Evolutionary conservation across 768 basidiomycete genomes (phyloP).

Genomic region (Tulasnella sp.): DNA sequence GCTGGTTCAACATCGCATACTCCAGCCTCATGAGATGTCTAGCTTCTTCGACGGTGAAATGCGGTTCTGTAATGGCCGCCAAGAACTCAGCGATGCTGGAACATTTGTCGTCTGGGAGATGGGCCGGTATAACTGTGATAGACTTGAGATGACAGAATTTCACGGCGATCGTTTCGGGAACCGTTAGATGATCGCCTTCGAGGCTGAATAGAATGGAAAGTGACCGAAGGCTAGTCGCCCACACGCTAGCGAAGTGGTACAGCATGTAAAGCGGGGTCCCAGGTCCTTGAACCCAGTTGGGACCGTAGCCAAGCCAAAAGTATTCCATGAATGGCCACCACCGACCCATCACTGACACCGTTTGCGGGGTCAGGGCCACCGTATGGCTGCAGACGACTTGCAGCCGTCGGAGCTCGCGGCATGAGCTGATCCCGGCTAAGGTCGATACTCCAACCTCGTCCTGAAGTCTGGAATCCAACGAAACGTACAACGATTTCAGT

Average conservation of each 20-base stretch:
- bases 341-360: neutral
- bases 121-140: neutral
- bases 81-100: neutral
- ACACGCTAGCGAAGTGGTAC: neutral
- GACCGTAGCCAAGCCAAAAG: neutral
- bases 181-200: neutral
- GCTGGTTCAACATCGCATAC: neutral
- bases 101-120: neutral
- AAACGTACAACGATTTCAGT: neutral
- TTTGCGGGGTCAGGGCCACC: neutral
- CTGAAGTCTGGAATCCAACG: neutral
- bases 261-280: neutral
- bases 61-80: neutral
- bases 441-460: neutral
- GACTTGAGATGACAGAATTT: neutral
- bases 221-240: neutral
- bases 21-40: neutral
- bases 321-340: neutral
- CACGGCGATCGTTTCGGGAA: neutral
- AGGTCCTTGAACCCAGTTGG: accelerated
- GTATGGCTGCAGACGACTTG: no score
- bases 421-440: neutral
- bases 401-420: neutral
- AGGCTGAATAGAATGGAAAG: neutral
- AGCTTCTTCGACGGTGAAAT: neutral